phyloP scores from a whole-genome alignment of 495 filamentous ascomycete genomes.

The Podospora comata region DNA sequence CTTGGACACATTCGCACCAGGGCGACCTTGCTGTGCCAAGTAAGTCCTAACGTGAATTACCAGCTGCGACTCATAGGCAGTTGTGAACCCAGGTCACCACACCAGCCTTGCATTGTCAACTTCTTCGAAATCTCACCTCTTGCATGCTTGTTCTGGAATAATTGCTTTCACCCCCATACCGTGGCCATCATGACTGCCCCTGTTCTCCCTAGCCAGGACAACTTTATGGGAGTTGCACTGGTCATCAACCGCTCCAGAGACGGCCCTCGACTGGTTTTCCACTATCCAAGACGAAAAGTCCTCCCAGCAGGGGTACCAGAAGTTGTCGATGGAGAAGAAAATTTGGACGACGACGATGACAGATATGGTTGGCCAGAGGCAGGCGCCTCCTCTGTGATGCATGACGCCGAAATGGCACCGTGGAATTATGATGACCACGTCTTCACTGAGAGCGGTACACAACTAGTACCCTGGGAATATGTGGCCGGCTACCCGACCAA shows the following conservation, averaged over 20 bases:
- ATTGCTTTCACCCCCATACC: not conserved
- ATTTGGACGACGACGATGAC: slow-evolving; percentile 48
- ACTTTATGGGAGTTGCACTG: slow-evolving; percentile 71
- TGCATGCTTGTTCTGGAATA: not conserved
- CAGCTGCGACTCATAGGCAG: not conserved
- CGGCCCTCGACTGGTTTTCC: slow-evolving; percentile 83
- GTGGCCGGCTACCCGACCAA: slow-evolving; percentile 72
- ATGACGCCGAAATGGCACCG: slow-evolving; percentile 41
- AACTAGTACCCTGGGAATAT: slow-evolving; percentile 69
- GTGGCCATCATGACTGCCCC: slow-evolving; percentile 39
- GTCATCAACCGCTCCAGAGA: slow-evolving; percentile 78
- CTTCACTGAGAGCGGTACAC: slow-evolving; percentile 49
- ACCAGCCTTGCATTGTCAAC: not conserved
- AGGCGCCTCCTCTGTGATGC: slow-evolving; percentile 33
- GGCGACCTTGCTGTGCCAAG: not conserved
- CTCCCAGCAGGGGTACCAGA: slow-evolving; percentile 25
- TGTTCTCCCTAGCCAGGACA: slow-evolving; percentile 47
- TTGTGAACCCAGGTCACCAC: not conserved
- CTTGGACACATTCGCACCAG: not conserved
- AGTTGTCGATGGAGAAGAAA: slow-evolving; percentile 38
- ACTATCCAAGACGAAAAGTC: slow-evolving; percentile 64
- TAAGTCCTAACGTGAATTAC: not conserved
- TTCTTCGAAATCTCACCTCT: not conserved
- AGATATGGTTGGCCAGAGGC: slow-evolving; percentile 30
- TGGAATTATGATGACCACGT: slow-evolving; percentile 58